phyloP scores from a whole-genome alignment of 1,139 yeast species.

The Sugiyamaella paludigena region DNA sequence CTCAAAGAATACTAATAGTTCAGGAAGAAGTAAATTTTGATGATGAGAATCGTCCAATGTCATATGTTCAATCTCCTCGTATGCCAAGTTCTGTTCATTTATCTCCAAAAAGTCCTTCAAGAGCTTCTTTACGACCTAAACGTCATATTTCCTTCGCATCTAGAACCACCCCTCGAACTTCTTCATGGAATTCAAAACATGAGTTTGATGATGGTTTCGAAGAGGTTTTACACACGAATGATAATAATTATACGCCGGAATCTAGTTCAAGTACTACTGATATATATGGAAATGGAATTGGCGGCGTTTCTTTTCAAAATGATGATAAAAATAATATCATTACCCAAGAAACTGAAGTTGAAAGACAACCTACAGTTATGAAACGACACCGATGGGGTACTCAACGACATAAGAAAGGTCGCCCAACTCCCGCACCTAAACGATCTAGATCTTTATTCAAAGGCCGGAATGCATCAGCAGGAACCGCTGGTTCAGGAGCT shows the following conservation, averaged over 20 bases:
- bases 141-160: conserved; percentile 16
- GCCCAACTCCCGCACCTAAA: conserved; percentile 44
- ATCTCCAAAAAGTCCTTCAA: conserved; percentile 10
- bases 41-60: not conserved
- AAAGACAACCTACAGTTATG: conserved; percentile 42
- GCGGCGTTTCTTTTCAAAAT: conserved; percentile 1
- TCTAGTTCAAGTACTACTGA: not conserved
- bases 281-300: no score
- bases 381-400: conserved; percentile 91
- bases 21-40: conserved; percentile 10
- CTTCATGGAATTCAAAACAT: conserved; percentile 5
- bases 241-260: not conserved
- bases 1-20: conserved; percentile 2
- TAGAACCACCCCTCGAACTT: not conserved
- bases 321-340: not conserved
- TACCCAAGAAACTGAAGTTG: not conserved
- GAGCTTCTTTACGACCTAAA: conserved; percentile 7
- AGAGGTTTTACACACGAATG: conserved; percentile 5
- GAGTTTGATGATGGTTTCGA: conserved; percentile 7
- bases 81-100: not conserved
- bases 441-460: conserved; percentile 30
- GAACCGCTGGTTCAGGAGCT: conserved; percentile 3
- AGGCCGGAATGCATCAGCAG: conserved; percentile 16
- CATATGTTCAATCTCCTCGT: conserved; percentile 4
- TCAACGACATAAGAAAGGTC: conserved; percentile 72